Conservation (phyloP, 225 moss, liverwort and hornwort species). For the Lunularia cruciata region DNA sequence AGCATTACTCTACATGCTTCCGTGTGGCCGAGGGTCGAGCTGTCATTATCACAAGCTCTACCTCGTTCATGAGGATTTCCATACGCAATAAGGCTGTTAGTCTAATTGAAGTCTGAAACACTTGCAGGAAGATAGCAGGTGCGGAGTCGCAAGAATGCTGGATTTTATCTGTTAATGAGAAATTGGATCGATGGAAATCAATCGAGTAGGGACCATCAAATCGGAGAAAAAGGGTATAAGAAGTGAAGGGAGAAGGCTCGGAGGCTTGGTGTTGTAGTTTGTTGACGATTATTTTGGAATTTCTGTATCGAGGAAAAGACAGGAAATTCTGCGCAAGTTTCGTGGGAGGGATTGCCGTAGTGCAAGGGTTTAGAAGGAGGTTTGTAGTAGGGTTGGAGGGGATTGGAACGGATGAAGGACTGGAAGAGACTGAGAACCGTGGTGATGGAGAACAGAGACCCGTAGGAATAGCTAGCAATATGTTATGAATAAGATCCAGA, state of each 20-base stretch:
- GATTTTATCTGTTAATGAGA: too few species aligned
- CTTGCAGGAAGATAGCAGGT: background rate
- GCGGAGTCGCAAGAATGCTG: background rate
- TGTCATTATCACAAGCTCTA: background rate
- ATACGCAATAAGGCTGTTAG: background rate
- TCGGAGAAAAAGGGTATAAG: background rate
- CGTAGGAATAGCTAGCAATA: too few species aligned
- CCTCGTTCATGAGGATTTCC: background rate
- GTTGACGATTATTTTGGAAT: too few species aligned
- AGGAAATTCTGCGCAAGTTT: background rate
- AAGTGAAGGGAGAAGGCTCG: too few species aligned
- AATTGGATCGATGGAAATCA: background rate
- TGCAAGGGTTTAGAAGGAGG: conserved; percentile 5
- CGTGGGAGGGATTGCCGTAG: background rate
- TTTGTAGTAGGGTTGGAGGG: background rate
- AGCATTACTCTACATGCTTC: conserved; percentile 1
- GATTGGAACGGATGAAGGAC: background rate
- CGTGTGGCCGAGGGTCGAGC: conserved; percentile 6
- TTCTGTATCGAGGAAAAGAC: too few species aligned
- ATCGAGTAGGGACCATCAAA: background rate
- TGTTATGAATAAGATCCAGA: too few species aligned
- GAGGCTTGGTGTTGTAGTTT: background rate
- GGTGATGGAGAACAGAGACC: background rate
- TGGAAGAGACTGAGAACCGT: background rate
- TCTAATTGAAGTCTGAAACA: background rate